These are phyloP conservation scores for Aphanomyces euteiches DNA, from an alignment of 352 stramenopile species.

Conservation along the genomic window DNA sequence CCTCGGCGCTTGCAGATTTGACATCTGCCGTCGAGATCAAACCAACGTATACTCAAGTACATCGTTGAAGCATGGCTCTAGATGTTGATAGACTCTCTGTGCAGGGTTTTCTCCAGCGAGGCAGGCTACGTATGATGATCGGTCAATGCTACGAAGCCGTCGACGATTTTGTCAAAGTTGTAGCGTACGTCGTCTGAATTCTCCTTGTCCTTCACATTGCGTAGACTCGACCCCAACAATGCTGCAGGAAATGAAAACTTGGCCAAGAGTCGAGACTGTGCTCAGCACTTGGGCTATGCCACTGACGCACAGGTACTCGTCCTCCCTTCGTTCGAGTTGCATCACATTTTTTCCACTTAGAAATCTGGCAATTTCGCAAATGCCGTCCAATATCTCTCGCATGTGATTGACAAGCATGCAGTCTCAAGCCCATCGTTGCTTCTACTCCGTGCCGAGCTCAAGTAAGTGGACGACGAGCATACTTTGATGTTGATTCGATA, in stretches of 20 bases:
- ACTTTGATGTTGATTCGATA: not conserved
- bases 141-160: slow-evolving; percentile 58
- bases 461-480: slow-evolving; percentile 22
- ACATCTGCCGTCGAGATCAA: slow-evolving; percentile 68
- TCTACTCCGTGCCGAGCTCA: slow-evolving; percentile 64
- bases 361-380: slow-evolving; percentile 62
- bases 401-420: slow-evolving; percentile 61
- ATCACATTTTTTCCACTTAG: slow-evolving; percentile 31
- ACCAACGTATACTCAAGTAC: slow-evolving; percentile 68
- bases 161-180: slow-evolving; percentile 52
- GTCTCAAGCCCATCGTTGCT: slow-evolving; percentile 68
- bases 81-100: not conserved
- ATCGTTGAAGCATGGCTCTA: too few species aligned
- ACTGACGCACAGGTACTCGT: slow-evolving; percentile 42
- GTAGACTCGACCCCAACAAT: slow-evolving; percentile 59
- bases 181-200: slow-evolving; percentile 41
- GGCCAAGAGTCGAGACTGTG: slow-evolving; percentile 61
- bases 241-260: slow-evolving; percentile 46
- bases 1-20: slow-evolving; percentile 60
- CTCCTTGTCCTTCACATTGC: not conserved
- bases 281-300: slow-evolving; percentile 56
- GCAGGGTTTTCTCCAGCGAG: slow-evolving; percentile 59
- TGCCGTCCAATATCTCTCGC: slow-evolving; percentile 59
- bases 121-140: slow-evolving; percentile 76
- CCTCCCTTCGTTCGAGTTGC: not conserved